phyloP scores from a whole-genome alignment of 495 filamentous ascomycete genomes.

The Pseudoneurospora amorphoporcata region DNA sequence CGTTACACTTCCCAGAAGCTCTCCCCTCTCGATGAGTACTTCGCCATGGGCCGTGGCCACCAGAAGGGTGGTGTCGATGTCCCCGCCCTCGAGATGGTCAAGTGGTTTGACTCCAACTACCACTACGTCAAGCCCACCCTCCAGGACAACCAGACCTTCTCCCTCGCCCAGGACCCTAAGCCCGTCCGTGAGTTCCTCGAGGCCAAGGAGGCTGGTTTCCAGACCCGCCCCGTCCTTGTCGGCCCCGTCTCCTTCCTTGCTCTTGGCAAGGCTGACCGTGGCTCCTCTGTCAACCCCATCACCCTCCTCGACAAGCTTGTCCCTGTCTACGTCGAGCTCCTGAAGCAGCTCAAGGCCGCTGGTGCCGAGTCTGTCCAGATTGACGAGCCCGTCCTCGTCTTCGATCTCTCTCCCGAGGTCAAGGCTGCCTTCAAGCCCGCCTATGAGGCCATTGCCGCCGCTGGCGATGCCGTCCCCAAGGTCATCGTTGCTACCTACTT shows the following conservation, averaged over 20 bases:
- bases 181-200: slow-evolving; percentile 88
- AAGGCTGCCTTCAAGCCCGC: slow-evolving; percentile 97
- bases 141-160: slow-evolving; percentile 91
- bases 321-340: slow-evolving; percentile 84
- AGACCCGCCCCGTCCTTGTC: slow-evolving; percentile 85
- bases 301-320: slow-evolving; percentile 82
- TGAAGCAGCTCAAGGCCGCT: slow-evolving; percentile 83
- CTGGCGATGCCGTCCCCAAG: slow-evolving; percentile 69
- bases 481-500: slow-evolving; percentile 92
- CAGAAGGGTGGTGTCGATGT: slow-evolving; percentile 91
- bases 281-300: slow-evolving; percentile 82
- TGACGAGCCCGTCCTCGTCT: slow-evolving; percentile 93
- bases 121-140: slow-evolving; percentile 99
- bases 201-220: slow-evolving; percentile 91
- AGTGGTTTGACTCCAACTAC: slow-evolving; percentile 99
- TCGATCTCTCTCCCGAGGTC: slow-evolving; percentile 73
- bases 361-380: slow-evolving; percentile 95
- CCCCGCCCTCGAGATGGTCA: slow-evolving; percentile 94
- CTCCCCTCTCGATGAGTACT: slow-evolving; percentile 86
- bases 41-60: slow-evolving; percentile 97
- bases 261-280: slow-evolving; percentile 95
- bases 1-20: slow-evolving; percentile 81
- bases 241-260: slow-evolving; percentile 94
- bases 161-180: slow-evolving; percentile 78
- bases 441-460: slow-evolving; percentile 73